Evolutionary conservation across 805 yeast genomes (phyloP), one percentile per base, ranked within the genome.

Genomic region (Saitoella complicata): DNA sequence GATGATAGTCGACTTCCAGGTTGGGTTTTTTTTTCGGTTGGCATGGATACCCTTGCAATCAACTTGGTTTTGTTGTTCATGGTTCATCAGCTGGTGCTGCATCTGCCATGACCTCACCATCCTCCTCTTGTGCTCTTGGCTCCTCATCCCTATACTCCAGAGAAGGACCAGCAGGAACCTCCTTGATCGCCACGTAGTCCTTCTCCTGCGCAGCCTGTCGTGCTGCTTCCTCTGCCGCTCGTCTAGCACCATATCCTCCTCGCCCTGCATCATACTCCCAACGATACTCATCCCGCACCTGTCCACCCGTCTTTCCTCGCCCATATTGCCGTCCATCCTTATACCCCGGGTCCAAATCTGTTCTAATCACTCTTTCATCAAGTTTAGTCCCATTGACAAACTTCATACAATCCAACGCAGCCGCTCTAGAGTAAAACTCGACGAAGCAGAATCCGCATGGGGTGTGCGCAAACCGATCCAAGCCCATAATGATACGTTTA

Each of bases 401-500:
- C 59, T 85, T 82, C 58, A 88, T 75, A 1, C 95, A 82, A 51
- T 80, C 76, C 44, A 86, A 66, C 1, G 95, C 85, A 42, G 83
- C 86, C 42, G 70, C 69, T 39, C 78, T 77, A 31, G 66, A 60
- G 44, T 71, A 72, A 59, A 78, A 91, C 40, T 85, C 80, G 37
- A 91, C 86, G 58, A 91, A 91, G 58, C 96, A 87, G 61, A 91
- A 88, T 11, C 98, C 97, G 58, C 97, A 87, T 1, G 98, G 98
- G 1, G 95, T 87, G 55, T 79, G 76, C 52, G 82, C 80, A 58
- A 79, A 78, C 51, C 95, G 71, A 60, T 91, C 96, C 35, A 91
- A 71, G 0, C 98, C 98, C 97, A 91, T 91, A 43, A 88, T 77
- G 38, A 87, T 82, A 55, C 80, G 70, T 51, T 75, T 75, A 37